A percentile compares a stretch with the other conserved stretches of the same genome.
Evolutionary conservation across 441 rosid species (phyloP).

Genomic region (Gossypium lobatum): DNA sequence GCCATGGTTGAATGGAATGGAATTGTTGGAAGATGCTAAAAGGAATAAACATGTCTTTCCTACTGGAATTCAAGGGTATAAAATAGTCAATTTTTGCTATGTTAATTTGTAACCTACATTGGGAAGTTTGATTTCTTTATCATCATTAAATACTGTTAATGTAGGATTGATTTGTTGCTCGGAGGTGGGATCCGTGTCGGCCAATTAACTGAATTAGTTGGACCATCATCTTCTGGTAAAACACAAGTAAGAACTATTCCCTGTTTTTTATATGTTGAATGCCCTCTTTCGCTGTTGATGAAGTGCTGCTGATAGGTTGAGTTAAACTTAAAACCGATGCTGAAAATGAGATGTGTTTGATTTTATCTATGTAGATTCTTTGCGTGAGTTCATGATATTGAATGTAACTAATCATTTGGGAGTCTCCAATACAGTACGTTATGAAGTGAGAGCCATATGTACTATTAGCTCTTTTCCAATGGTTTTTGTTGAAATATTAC

Average conservation of each 20-base stretch:
- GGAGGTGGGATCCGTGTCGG: constrained; percentile 64
- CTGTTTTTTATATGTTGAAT: neutral
- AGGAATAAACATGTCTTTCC: constrained; percentile 38
- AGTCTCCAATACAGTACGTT: neutral
- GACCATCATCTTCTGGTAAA: constrained; percentile 86
- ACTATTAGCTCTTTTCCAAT: neutral
- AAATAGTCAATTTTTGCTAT: neutral
- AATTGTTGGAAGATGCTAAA: constrained; percentile 43
- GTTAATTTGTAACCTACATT: neutral
- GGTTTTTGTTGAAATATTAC: too few species aligned
- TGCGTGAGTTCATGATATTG: neutral
- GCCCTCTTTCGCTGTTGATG: neutral
- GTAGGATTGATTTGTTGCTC: constrained; percentile 66
- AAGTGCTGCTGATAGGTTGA: neutral
- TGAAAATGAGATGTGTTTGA: neutral
- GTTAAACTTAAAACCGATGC: neutral
- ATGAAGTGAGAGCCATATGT: neutral
- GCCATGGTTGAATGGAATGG: constrained; percentile 54
- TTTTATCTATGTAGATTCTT: neutral
- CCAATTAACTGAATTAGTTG: constrained; percentile 70
- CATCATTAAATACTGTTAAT: neutral
- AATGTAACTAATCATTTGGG: neutral
- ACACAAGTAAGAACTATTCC: constrained; percentile 50
- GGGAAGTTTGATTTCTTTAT: constrained; percentile 13
- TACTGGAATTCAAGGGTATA: constrained; percentile 60